Evolutionary conservation across 2,329 filamentous ascomycete species (phyloP).

Genomic region (Aspergillus terreus): DNA sequence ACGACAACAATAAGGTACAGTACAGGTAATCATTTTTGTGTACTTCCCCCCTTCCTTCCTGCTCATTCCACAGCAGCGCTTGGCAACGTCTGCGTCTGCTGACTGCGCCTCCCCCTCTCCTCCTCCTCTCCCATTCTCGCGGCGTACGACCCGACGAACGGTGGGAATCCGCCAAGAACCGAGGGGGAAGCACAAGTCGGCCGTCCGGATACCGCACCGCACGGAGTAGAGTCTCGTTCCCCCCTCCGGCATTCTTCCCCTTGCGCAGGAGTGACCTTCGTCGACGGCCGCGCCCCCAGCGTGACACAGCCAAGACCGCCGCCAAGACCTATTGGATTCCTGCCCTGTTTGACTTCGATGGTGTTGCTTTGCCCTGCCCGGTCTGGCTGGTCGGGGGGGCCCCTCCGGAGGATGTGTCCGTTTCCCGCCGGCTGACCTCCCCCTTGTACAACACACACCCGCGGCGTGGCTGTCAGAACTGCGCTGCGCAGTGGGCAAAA

Average conservation of each 20-base stretch:
- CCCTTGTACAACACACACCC: too few relatives aligned
- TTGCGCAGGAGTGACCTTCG: background rate
- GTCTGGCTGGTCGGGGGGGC: background rate
- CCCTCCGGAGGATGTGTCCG: background rate
- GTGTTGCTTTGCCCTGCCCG: background rate
- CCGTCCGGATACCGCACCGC: background rate
- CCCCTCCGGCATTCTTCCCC: background rate
- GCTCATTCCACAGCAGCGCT: slow-evolving; percentile 21
- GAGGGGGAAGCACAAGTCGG: background rate
- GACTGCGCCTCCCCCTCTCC: slow-evolving; percentile 4
- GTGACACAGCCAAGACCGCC: background rate
- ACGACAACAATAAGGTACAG: too few relatives aligned
- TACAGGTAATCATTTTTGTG: background rate
- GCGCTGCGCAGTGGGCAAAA: background rate
- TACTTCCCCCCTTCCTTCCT: slow-evolving; percentile 15
- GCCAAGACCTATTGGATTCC: background rate
- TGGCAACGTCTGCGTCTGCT: slow-evolving; percentile 17
- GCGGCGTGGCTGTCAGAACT: background rate
- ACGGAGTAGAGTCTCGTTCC: background rate
- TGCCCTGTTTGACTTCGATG: background rate
- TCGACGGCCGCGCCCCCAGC: background rate
- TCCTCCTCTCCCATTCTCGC: background rate
- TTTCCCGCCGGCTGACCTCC: background rate
- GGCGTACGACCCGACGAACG: slow-evolving; percentile 1
- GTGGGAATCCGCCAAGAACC: slow-evolving; percentile 11